Percentiles rank a stretch among this genome's conserved stretches.
Evolutionary conservation across 73 alveolate genomes (phyloP).

Genomic region (Blepharisma japonicum): DNA sequence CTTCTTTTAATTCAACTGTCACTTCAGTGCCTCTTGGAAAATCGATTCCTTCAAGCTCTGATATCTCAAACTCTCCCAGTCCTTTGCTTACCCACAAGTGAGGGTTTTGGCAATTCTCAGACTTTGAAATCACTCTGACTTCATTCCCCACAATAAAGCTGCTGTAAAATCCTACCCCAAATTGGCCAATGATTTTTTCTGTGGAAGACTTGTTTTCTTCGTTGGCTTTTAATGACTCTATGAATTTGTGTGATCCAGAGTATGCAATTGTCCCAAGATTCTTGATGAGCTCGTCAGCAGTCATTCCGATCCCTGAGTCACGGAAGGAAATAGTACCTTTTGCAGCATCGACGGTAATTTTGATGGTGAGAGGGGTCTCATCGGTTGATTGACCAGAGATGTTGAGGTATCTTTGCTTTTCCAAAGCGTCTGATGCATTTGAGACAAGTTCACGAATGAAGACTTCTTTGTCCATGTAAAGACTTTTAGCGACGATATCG

Average conservation of each 20-base stretch:
- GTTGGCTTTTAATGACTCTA: constrained; percentile 48
- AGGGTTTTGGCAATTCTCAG: constrained; percentile 54
- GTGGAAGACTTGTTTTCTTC: constrained; percentile 35
- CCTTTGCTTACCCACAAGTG: constrained; percentile 76
- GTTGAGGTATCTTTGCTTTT: constrained; percentile 63
- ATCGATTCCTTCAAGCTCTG: constrained; percentile 39
- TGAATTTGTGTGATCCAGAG: constrained; percentile 61
- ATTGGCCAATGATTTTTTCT: constrained; percentile 72
- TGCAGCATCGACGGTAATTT: constrained; percentile 51
- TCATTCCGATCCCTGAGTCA: constrained; percentile 80
- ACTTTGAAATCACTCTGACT: constrained; percentile 61
- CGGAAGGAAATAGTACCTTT: constrained; percentile 53
- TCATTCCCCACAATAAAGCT: constrained; percentile 70
- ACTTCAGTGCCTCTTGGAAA: constrained; percentile 71
- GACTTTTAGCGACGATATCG: constrained; percentile 77
- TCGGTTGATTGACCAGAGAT: constrained; percentile 27
- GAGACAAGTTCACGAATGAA: constrained; percentile 71
- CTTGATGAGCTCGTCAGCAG: constrained; percentile 61
- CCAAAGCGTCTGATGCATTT: constrained; percentile 78
- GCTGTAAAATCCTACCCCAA: constrained; percentile 82
- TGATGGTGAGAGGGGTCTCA: constrained; percentile 51
- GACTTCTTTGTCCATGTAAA: constrained; percentile 77
- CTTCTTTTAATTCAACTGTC: constrained; percentile 57
- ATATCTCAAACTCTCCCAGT: constrained; percentile 51
- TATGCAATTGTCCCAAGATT: constrained; percentile 78